Percentiles rank a stretch among this genome's conserved stretches.
phyloP scores from a whole-genome alignment of 192 early-diverging fungal genomes.

The Obelidium mucronatum region DNA sequence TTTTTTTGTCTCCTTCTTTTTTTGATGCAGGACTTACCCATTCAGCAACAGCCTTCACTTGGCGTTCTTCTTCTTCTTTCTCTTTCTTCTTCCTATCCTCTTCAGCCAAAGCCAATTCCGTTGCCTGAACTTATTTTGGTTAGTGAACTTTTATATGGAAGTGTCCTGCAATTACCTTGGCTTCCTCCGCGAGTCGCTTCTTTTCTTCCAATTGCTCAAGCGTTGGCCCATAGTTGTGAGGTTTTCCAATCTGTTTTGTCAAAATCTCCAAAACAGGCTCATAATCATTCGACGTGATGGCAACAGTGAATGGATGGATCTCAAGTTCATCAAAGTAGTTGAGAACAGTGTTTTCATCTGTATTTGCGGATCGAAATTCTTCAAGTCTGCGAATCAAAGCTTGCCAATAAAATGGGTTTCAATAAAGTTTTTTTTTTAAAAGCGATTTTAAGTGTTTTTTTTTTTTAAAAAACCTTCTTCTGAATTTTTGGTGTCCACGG shows the following conservation, averaged over 20 bases:
- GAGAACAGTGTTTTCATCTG: conserved; percentile 63
- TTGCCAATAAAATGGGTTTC: conserved; percentile 21
- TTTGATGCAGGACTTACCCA: conserved; percentile 64
- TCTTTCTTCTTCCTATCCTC: conserved; percentile 57
- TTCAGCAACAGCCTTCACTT: conserved; percentile 62
- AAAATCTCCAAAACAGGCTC: conserved; percentile 51
- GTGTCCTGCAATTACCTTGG: conserved; percentile 49
- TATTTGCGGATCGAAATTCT: conserved; percentile 59
- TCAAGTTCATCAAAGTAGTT: conserved; percentile 72
- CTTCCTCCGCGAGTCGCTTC: conserved; percentile 50
- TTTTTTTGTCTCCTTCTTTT: too few species aligned
- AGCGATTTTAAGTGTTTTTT: too few species aligned
- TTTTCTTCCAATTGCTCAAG: conserved; percentile 62
- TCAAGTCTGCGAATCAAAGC: conserved; percentile 57
- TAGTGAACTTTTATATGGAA: too few species aligned
- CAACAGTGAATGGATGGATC: conserved; percentile 55
- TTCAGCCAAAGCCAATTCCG: conserved; percentile 51
- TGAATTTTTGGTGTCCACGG: conserved; percentile 57
- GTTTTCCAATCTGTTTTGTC: conserved; percentile 54
- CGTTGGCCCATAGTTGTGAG: conserved; percentile 68
- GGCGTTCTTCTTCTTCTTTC: conserved; percentile 62
- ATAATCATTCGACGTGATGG: conserved; percentile 43
- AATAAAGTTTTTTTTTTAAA: conserved; percentile 16
- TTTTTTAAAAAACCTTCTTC: conserved; percentile 64
- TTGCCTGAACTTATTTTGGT: conserved; percentile 42